phyloP scores from a whole-genome alignment of 495 filamentous ascomycete species.

The Rostrohypoxylon terebratum region DNA sequence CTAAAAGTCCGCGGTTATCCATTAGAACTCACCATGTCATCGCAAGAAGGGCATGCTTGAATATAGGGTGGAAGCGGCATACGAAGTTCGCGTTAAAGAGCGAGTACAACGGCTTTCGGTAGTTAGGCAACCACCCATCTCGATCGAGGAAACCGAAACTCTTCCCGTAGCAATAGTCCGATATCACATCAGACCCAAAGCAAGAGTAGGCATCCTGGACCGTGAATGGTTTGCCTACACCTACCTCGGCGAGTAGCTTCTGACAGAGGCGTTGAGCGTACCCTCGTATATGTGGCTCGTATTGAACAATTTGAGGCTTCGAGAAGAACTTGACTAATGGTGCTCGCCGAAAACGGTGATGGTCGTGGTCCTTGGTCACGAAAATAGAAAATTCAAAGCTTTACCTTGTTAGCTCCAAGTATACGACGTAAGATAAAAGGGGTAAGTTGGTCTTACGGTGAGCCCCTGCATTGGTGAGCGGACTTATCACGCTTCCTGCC shows the following conservation, averaged over 20 bases:
- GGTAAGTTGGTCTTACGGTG: constrained; percentile 21
- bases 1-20: background rate
- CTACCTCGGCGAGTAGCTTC: constrained; percentile 31
- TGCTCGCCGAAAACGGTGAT: constrained; percentile 53
- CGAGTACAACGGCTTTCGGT: constrained; percentile 19
- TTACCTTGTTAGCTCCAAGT: background rate
- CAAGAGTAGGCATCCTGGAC: constrained; percentile 35
- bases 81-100: constrained; percentile 8
- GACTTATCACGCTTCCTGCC: constrained; percentile 50
- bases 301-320: constrained; percentile 39
- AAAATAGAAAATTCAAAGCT: constrained; percentile 48
- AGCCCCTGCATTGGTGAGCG: constrained; percentile 45
- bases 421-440: constrained; percentile 21
- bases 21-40: constrained; percentile 12
- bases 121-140: constrained; percentile 39
- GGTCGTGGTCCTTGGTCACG: constrained; percentile 54
- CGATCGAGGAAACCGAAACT: constrained; percentile 37
- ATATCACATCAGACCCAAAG: constrained; percentile 44
- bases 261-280: constrained; percentile 40
- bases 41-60: constrained; percentile 4
- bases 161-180: constrained; percentile 43
- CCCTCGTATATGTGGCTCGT: constrained; percentile 48
- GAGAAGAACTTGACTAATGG: constrained; percentile 60
- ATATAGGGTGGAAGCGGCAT: constrained; percentile 37
- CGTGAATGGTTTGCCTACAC: constrained; percentile 10